Conservation (phyloP, 2,329 filamentous ascomycete species). For the Raffaelea ambrosiae region DNA sequence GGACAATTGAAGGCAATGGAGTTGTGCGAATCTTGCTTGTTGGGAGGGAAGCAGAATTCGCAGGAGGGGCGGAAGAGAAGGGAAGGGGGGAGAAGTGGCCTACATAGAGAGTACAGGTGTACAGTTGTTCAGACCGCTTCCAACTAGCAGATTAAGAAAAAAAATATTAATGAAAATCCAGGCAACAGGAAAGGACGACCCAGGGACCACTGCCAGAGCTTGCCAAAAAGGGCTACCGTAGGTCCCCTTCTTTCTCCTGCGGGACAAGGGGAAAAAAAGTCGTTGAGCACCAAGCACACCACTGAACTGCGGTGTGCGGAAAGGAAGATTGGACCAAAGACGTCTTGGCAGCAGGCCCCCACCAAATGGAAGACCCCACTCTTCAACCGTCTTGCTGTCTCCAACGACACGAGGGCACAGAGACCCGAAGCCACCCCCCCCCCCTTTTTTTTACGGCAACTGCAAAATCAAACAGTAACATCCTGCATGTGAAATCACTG, state of each 20-base stretch:
- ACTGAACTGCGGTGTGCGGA: too few species aligned
- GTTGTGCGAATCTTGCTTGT: background rate
- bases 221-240: background rate
- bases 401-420: too few species aligned
- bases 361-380: too few species aligned
- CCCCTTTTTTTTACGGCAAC: too few species aligned
- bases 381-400: too few species aligned
- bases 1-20: background rate
- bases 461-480: too few species aligned
- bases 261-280: background rate
- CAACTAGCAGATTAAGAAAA: background rate
- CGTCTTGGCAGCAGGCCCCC: too few species aligned
- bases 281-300: background rate
- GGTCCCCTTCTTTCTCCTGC: background rate
- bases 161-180: constrained; percentile 1
- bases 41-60: background rate
- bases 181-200: too few species aligned
- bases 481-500: too few species aligned
- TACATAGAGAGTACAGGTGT: background rate
- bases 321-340: too few species aligned
- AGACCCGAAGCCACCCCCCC: too few species aligned
- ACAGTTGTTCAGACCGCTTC: constrained; percentile 6
- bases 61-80: background rate
- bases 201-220: background rate
- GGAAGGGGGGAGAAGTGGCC: background rate